Percentiles rank a stretch among this genome's conserved stretches.
These are phyloP conservation scores for Holtermannia corniformis DNA, from an alignment of 768 basidiomycete species.

Conservation along the genomic window DNA sequence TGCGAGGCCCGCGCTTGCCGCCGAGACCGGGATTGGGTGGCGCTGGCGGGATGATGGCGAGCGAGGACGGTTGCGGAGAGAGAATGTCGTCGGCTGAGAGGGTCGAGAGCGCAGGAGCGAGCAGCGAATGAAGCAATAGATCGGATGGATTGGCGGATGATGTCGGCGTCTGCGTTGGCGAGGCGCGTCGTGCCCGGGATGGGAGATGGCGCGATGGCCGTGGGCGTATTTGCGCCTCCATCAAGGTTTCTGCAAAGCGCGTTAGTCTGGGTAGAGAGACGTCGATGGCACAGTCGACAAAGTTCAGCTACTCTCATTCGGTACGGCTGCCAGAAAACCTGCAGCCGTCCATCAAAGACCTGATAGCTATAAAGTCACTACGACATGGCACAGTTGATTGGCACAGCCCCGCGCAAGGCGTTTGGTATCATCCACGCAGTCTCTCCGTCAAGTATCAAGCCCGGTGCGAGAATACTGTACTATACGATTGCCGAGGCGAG, in stretches of 20 bases:
- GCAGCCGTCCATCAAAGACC: too few species aligned
- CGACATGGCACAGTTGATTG: too few species aligned
- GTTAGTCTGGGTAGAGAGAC: neutral
- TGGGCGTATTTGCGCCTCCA: conserved; percentile 32
- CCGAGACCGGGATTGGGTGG: neutral
- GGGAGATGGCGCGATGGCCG: conserved; percentile 23
- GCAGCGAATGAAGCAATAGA: conserved; percentile 22
- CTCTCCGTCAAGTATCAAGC: too few species aligned
- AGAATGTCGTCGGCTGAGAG: conserved; percentile 37
- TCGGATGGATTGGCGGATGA: conserved; percentile 13
- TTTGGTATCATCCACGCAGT: too few species aligned
- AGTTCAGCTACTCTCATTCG: neutral
- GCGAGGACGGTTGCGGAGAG: conserved; percentile 23
- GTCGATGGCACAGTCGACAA: neutral
- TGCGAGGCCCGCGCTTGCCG: neutral
- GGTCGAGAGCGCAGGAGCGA: conserved; percentile 23
- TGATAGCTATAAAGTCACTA: too few species aligned
- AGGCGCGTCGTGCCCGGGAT: conserved; percentile 12
- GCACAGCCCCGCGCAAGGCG: too few species aligned
- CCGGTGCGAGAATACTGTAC: too few species aligned
- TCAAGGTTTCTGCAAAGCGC: conserved; percentile 19
- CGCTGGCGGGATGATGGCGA: conserved; percentile 22
- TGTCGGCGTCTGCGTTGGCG: conserved; percentile 2
- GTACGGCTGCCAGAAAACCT: too few species aligned
- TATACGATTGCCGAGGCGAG: too few species aligned